Evolutionary conservation across 1,284 basidiomycete species (phyloP).

Genomic region (Cutaneotrichosporon sp.): DNA sequence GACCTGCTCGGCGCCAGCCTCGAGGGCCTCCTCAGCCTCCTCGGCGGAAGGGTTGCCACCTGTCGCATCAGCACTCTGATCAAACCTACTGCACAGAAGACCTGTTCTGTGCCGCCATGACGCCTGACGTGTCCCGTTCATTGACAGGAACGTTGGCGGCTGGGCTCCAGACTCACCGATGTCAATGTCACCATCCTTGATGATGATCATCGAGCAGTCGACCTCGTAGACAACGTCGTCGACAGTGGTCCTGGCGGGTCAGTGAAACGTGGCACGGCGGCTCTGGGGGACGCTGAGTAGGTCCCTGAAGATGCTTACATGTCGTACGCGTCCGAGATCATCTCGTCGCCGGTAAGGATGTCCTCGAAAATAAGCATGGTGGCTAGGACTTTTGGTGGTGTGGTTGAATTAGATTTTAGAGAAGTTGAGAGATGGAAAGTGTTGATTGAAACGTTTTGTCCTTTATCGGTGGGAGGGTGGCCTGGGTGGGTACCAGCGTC

Average conservation of each 20-base stretch:
- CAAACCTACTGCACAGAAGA: neutral
- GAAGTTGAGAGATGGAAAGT: slow-evolving; percentile 7
- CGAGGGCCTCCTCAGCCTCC: slow-evolving; percentile 78
- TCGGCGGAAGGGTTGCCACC: slow-evolving; percentile 90
- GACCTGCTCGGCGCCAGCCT: slow-evolving; percentile 71
- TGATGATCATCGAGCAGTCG: slow-evolving; percentile 70
- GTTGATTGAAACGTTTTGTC: slow-evolving; percentile 11
- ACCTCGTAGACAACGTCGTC: slow-evolving; percentile 89
- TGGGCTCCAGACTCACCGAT: slow-evolving; percentile 65
- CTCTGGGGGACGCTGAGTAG: neutral
- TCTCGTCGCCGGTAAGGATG: slow-evolving; percentile 79
- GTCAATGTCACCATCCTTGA: slow-evolving; percentile 83
- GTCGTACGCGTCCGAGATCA: slow-evolving; percentile 92
- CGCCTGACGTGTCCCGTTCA: neutral
- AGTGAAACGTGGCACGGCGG: neutral
- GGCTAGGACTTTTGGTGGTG: slow-evolving; percentile 19
- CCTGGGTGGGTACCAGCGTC: neutral
- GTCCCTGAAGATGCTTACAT: slow-evolving; percentile 57
- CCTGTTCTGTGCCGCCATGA: neutral
- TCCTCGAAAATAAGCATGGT: slow-evolving; percentile 53
- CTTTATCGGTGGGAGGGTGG: neutral
- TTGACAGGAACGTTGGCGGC: neutral
- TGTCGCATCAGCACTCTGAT: slow-evolving; percentile 41
- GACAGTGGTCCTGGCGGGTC: slow-evolving; percentile 66
- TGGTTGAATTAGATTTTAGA: slow-evolving; percentile 13